Base-by-base conservation (phyloP, 1,284 basidiomycete species). In the Neonothopanus nambi region DNA sequence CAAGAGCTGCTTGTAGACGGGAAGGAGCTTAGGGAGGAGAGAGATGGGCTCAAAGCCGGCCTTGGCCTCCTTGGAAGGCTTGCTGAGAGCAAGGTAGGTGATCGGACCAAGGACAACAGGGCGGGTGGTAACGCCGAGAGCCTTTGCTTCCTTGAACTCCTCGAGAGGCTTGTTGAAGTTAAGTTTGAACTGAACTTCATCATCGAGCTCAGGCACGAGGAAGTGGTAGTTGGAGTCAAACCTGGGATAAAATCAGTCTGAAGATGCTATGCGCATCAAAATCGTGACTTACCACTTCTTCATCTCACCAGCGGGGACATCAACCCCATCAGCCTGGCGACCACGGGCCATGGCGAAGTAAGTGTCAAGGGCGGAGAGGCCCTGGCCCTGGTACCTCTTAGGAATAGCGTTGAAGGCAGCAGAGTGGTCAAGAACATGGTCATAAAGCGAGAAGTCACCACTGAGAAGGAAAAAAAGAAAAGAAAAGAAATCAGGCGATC, bases 141-240 rank as follows among this genome's bases (percentile, higher is more conserved):
- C 87, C 81, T 97, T 91, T 57, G 97, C 97, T 80, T 99, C 97
- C 61, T 91, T 86, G 79, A 88, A 99, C 73, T 98, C 94, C 66
- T 91, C 89, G 59, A 98, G 83, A 56, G 91, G 87, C 81, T 97
- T 97, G 89, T 97, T 97, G 78, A 88, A 88, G 78, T 89, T 85
- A 70, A 99, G 81, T 78, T 95, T 94, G 87, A 99, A 98, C 63
- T 95, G 87, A 56, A 91, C 93, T 66, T 82, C 79, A 58, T 95
- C 90, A 20, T 92, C 91, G 75, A 99, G 86, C 79, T 99, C 97
- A 58, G 95, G 96, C 60, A 98, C 96, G 75, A 99, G 94, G 70
- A 91, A 96, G 81, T 99, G 97, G 82, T 99, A 99, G 87, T 99
- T 99, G 54, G 95, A 98, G 79, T 99, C 96, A 75, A 98, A 99